Conservation (phyloP, 192 early-diverging fungal species). For the Ambispora gerdemannii region DNA sequence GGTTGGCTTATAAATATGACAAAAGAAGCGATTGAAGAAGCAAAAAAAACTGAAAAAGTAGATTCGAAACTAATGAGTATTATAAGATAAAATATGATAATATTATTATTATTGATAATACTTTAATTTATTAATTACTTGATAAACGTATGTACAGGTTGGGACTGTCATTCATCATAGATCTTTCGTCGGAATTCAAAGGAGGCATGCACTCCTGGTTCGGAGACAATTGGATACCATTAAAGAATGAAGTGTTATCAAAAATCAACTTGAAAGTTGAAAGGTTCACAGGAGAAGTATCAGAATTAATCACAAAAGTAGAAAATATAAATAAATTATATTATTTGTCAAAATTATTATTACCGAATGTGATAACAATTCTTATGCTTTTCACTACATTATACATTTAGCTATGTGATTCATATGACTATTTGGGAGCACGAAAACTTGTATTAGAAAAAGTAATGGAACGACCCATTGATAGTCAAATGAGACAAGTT, state of each 20-base stretch:
- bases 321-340: conserved; percentile 1
- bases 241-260: conserved; percentile 11
- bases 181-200: conserved; percentile 26
- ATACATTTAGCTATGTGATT: conserved; percentile 18
- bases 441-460: conserved; percentile 20
- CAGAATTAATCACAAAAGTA: conserved; percentile 10
- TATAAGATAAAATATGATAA: conserved; percentile 4
- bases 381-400: conserved; percentile 10
- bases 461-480: conserved; percentile 8
- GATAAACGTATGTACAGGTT: conserved; percentile 19
- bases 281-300: conserved; percentile 10
- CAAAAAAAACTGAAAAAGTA: not conserved
- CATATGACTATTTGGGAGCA: conserved; percentile 16
- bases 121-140: conserved; percentile 17
- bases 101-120: not conserved
- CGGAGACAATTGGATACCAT: conserved; percentile 16
- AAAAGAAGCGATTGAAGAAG: conserved; percentile 4
- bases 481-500: conserved; percentile 16
- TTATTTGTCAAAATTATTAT: not conserved
- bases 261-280: conserved; percentile 9
- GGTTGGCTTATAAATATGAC: not conserved
- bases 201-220: conserved; percentile 28
- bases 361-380: not conserved
- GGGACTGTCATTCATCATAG: conserved; percentile 22
- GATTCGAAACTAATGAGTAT: not conserved